Base-by-base conservation (phyloP, 2,329 filamentous ascomycete species). In the Aspergillus texensis region DNA sequence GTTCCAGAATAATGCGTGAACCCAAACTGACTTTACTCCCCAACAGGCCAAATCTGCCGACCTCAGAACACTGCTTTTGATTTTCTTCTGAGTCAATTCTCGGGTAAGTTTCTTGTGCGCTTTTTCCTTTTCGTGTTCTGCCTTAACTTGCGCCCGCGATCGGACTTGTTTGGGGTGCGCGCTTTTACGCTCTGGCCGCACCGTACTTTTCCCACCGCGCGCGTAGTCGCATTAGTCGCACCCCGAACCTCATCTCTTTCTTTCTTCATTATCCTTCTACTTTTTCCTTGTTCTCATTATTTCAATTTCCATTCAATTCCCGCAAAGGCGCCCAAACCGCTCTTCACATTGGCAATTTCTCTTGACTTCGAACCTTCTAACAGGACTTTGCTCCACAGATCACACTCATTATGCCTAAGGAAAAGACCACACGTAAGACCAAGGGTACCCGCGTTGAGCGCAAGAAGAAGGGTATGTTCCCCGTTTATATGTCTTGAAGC, bases 401-500 rank as follows among this genome's bases (percentile, higher is more conserved):
- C 60, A 66, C 63, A 71, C 68, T 75, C 88, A 41, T 68, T 68
- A 91, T 91, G 89, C 88, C 89, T 75, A 91, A 91, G 83, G 88
- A 88, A 72, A 86, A 86, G 80, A 80, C 83, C 68, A 85, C 86
- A 75, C 85, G 87, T 78, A 88, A 88, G 80, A 79, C 83, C 76
- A 88, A 87, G 82, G 76, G 19, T 26, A 36, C 78, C 77, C 79
- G 83, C 76, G 80, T 80, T 66, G 85, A 85, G 76, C 89, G 89
- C 83, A 89, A 88, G 83, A 91, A 91, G 88, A 91, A 91, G 86
- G 89, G 88, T 89, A 78, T 65, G 83, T 77, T 30, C 19, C 14
- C 19, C 26, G 45, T 26, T 59, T 59, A 48, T 59, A 58, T 34
- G 30, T 41, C 11, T 16, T 56, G 46, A 43, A n/a, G 26, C 26